Evolutionary conservation across 805 yeast genomes (phyloP).

Genomic region (Torulaspora microellipsoides): DNA sequence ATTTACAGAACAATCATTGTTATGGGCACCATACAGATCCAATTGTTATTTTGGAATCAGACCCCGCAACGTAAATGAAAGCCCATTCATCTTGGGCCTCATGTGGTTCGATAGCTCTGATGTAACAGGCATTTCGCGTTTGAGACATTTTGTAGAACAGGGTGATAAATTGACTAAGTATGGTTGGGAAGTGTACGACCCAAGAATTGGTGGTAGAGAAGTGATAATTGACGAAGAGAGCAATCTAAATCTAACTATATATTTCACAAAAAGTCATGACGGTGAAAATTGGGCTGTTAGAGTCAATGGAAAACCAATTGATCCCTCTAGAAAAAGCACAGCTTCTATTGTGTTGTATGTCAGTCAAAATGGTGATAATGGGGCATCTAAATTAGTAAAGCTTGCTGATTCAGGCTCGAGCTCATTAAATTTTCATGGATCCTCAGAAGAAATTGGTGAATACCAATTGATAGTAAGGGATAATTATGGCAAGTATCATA

Average conservation of each 20-base stretch:
- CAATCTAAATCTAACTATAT: conserved; percentile 58
- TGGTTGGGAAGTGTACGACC: conserved; percentile 86
- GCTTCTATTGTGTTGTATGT: conserved; percentile 74
- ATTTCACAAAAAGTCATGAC: conserved; percentile 66
- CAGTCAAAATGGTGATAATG: conserved; percentile 57
- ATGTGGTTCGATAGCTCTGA: conserved; percentile 80
- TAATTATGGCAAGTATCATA: conserved; percentile 38
- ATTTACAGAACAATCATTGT: conserved; percentile 46
- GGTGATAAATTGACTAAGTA: conserved; percentile 64
- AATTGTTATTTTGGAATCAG: conserved; percentile 81
- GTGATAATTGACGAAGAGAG: conserved; percentile 62
- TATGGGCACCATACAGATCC: conserved; percentile 94
- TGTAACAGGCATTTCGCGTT: conserved; percentile 46
- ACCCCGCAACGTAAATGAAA: conserved; percentile 47
- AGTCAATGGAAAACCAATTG: conserved; percentile 59
- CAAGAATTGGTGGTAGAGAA: conserved; percentile 82
- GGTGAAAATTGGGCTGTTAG: conserved; percentile 79
- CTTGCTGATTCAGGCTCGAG: conserved; percentile 29
- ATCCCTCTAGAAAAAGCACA: conserved; percentile 43
- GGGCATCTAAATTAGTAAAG: conserved; percentile 24
- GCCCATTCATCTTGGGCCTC: conserved; percentile 75
- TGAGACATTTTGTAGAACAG: conserved; percentile 75
- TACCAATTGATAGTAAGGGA: conserved; percentile 60
- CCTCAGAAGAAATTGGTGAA: conserved; percentile 58
- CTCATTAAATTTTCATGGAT: conserved; percentile 40